Conservation (phyloP, 2,329 filamentous ascomycete genomes). For the Fusarium brachygibbosum region DNA sequence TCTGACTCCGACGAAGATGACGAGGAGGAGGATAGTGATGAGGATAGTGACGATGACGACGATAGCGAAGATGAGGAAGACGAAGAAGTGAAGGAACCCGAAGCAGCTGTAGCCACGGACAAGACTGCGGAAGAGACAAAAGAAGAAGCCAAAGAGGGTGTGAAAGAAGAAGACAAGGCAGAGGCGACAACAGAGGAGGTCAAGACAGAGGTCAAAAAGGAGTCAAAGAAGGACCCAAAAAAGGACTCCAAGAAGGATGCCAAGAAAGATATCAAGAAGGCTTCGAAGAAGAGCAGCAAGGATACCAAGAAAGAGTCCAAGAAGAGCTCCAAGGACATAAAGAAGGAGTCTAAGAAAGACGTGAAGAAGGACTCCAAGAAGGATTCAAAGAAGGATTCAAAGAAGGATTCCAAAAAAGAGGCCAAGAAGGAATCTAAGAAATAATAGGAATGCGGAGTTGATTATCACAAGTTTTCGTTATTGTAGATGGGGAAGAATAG, state of each 20-base stretch:
- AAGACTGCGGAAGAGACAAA: conserved; percentile 27
- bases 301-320: conserved; percentile 15
- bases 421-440: conserved; percentile 22
- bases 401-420: conserved; percentile 9
- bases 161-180: conserved; percentile 17
- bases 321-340: conserved; percentile 4
- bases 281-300: conserved; percentile 2
- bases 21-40: conserved; percentile 34
- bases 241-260: conserved; percentile 2
- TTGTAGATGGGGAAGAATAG: conserved; percentile 16
- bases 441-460: conserved; percentile 24
- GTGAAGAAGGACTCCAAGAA: neutral
- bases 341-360: conserved; percentile 6
- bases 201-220: neutral
- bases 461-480: conserved; percentile 21
- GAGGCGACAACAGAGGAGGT: neutral
- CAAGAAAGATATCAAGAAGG: conserved; percentile 5
- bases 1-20: conserved; percentile 35
- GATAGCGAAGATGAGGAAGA: conserved; percentile 44
- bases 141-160: neutral
- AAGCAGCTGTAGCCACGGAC: conserved; percentile 14
- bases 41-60: conserved; percentile 34
- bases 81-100: conserved; percentile 33
- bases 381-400: neutral
- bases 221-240: conserved; percentile 10